Percentiles rank a stretch among this genome's conserved stretches.
Evolutionary conservation across 495 filamentous ascomycete genomes (phyloP).

Genomic region (Talaromyces nanjingensis): DNA sequence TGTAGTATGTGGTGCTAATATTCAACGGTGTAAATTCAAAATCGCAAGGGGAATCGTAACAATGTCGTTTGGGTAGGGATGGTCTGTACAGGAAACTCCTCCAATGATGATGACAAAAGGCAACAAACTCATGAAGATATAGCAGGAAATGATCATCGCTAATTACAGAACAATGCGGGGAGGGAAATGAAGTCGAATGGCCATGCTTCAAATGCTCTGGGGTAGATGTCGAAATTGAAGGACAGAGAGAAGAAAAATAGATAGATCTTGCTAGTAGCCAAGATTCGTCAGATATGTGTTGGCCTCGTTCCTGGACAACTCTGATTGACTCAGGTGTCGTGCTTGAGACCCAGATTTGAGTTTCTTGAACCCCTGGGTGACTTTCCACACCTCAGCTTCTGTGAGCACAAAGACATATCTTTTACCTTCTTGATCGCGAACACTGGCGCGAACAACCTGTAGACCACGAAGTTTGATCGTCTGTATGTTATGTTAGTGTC

Average conservation of each 20-base stretch:
- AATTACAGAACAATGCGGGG: not conserved
- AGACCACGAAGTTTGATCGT: constrained; percentile 52
- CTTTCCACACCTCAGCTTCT: constrained; percentile 89
- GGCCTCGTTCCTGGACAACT: constrained; percentile 53
- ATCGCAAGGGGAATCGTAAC: not conserved
- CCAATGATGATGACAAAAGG: not conserved
- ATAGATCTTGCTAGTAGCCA: constrained; percentile 43
- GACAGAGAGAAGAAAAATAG: not conserved
- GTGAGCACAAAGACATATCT: constrained; percentile 75
- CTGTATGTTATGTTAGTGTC: constrained; percentile 27
- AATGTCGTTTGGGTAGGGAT: not conserved
- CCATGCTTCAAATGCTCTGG: not conserved
- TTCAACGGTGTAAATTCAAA: not conserved
- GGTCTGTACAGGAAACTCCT: constrained; percentile 3
- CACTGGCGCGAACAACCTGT: constrained; percentile 74
- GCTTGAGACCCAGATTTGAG: constrained; percentile 66
- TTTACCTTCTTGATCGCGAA: constrained; percentile 78
- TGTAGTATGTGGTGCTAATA: not conserved
- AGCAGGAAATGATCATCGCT: not conserved
- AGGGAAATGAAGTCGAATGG: not conserved
- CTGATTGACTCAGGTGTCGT: constrained; percentile 56
- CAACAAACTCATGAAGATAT: not conserved
- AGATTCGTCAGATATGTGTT: constrained; percentile 52
- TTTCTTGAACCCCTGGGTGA: constrained; percentile 70
- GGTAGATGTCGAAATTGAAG: not conserved